These are phyloP conservation scores for Physcomitrium patens DNA, from an alignment of 225 moss, liverwort and hornwort species.

Conservation along the genomic window DNA sequence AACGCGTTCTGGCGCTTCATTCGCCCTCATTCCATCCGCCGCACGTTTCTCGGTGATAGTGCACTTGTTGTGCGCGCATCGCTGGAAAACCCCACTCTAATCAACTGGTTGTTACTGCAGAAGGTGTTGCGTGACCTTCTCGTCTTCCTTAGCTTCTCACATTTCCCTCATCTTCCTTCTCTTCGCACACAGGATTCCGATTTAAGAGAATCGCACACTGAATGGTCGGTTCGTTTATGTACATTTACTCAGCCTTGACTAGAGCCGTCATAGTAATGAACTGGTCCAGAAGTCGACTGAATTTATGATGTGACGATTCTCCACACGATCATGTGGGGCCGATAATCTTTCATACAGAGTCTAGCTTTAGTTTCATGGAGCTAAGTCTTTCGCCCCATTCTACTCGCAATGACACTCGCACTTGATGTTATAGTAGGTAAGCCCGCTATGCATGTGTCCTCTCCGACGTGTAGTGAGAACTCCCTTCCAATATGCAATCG, in stretches of 20 bases:
- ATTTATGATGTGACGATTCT: neutral
- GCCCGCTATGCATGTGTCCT: too few relatives aligned
- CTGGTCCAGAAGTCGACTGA: neutral
- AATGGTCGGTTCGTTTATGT: slow-evolving; percentile 17
- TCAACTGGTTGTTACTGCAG: slow-evolving; percentile 78
- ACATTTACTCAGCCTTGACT: neutral
- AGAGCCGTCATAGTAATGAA: neutral
- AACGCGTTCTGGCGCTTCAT: slow-evolving; percentile 94
- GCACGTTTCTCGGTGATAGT: slow-evolving; percentile 79
- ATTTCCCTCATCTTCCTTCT: neutral
- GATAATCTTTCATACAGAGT: too few relatives aligned
- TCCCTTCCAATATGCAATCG: too few relatives aligned
- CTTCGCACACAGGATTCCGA: slow-evolving; percentile 25
- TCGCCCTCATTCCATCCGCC: slow-evolving; percentile 91
- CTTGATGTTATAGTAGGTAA: too few relatives aligned
- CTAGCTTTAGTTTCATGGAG: too few relatives aligned
- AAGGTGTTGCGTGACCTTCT: slow-evolving; percentile 87
- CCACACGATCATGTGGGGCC: too few relatives aligned
- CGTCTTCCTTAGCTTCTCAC: slow-evolving; percentile 74
- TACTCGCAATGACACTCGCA: too few relatives aligned
- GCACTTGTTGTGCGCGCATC: slow-evolving; percentile 81
- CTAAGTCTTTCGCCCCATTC: too few relatives aligned
- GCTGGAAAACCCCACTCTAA: slow-evolving; percentile 70
- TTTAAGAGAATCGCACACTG: slow-evolving; percentile 3
- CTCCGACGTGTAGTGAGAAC: too few relatives aligned